These are phyloP conservation scores for Leccinellum albellum DNA, from an alignment of 768 basidiomycete genomes.

Conservation along the genomic window DNA sequence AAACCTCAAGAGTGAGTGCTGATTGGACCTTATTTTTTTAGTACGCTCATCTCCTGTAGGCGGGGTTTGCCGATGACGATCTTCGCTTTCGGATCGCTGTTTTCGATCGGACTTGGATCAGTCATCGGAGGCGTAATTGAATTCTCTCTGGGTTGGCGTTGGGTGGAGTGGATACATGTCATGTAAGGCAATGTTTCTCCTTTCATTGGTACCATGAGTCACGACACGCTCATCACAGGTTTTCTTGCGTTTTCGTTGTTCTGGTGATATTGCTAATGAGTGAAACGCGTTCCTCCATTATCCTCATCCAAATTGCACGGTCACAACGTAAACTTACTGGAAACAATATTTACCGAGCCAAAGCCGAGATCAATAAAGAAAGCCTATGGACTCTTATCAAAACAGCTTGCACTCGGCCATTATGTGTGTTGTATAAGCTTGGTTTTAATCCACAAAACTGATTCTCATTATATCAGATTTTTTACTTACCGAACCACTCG, in stretches of 20 bases:
- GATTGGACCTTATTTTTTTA: not conserved
- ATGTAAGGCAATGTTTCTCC: conserved; percentile 37
- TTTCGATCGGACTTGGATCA: conserved; percentile 60
- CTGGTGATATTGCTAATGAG: conserved; percentile 51
- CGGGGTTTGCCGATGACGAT: conserved; percentile 75
- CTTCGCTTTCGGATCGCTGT: conserved; percentile 58
- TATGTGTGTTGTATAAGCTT: conserved; percentile 46
- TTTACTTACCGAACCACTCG: conserved; percentile 57
- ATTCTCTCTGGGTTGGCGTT: conserved; percentile 62
- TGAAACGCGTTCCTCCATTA: conserved; percentile 71
- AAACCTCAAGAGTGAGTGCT: conserved; percentile 48
- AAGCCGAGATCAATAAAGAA: conserved; percentile 57
- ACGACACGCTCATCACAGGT: conserved; percentile 33
- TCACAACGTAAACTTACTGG: conserved; percentile 64
- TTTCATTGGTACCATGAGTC: not conserved
- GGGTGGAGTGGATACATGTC: conserved; percentile 78
- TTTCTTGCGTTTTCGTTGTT: conserved; percentile 47
- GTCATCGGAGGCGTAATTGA: conserved; percentile 63
- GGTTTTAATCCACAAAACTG: not conserved
- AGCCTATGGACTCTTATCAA: conserved; percentile 56
- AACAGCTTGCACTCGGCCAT: conserved; percentile 63
- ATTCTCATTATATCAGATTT: conserved; percentile 16
- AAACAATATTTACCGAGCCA: conserved; percentile 53
- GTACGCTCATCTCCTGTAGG: conserved; percentile 31
- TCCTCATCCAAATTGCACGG: conserved; percentile 62